A percentile compares a stretch with the other conserved stretches of the same genome.
These are phyloP conservation scores for Gastrolobium bilobum DNA, from an alignment of 306 rosid genomes.

Conservation along the genomic window DNA sequence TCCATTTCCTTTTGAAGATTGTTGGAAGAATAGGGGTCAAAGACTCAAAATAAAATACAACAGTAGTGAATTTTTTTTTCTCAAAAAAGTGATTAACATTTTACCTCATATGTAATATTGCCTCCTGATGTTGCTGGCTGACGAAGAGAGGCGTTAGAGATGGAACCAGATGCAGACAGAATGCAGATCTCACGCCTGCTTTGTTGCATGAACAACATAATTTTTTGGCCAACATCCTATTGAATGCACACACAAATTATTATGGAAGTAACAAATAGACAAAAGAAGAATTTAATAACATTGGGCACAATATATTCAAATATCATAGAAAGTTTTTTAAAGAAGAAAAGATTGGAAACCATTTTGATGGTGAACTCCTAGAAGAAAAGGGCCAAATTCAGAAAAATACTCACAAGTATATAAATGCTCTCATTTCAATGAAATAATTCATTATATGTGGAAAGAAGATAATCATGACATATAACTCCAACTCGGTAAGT, in stretches of 20 bases:
- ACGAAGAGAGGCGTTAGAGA: constrained; percentile 81
- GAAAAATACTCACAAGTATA: neutral
- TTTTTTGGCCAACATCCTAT: constrained; percentile 93
- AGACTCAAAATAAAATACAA: constrained; percentile 29
- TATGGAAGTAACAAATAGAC: constrained; percentile 46
- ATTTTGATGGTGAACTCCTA: constrained; percentile 2
- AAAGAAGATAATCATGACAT: constrained; percentile 15
- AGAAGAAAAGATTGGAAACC: constrained; percentile 22
- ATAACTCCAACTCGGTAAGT: constrained; percentile 22
- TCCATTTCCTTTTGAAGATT: constrained; percentile 19
- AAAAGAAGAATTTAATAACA: constrained; percentile 31
- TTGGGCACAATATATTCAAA: constrained; percentile 14
- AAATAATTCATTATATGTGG: neutral
- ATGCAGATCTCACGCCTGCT: constrained; percentile 85
- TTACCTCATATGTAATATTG: constrained; percentile 87
- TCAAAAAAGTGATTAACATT: constrained; percentile 1
- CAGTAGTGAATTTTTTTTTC: too few relatives aligned
- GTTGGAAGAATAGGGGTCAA: constrained; percentile 39
- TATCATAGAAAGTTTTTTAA: neutral
- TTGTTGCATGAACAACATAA: constrained; percentile 85
- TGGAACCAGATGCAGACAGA: constrained; percentile 85
- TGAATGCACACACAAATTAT: constrained; percentile 48
- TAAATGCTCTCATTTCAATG: neutral
- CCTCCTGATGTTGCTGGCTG: constrained; percentile 96
- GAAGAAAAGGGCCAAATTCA: neutral